phyloP scores from a whole-genome alignment of 495 filamentous ascomycete genomes.

The Cryomyces minteri region DNA sequence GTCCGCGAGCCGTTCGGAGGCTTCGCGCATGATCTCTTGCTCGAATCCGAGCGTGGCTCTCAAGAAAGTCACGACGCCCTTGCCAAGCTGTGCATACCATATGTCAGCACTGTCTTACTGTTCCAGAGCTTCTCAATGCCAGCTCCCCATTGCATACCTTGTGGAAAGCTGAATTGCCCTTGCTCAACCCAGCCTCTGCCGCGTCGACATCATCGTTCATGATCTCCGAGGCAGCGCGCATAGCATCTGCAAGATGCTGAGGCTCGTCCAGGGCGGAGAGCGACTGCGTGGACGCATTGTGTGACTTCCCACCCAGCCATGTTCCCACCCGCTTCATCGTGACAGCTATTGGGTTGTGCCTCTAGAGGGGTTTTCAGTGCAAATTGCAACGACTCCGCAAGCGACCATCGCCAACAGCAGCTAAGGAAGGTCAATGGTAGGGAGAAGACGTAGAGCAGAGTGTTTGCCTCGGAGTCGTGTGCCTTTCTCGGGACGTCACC shows the following conservation, averaged over 20 bases:
- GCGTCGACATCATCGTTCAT: constrained; percentile 88
- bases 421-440: too few species aligned
- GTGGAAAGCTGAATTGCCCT: constrained; percentile 77
- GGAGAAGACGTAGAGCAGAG: too few species aligned
- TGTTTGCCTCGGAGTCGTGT: too few species aligned
- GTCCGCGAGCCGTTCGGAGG: constrained; percentile 49
- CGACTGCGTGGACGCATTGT: constrained; percentile 32
- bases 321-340: constrained; percentile 22
- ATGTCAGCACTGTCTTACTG: constrained; percentile 11
- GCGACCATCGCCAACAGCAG: too few species aligned
- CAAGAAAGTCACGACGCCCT: constrained; percentile 69
- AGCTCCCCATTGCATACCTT: constrained; percentile 4
- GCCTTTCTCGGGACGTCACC: too few species aligned
- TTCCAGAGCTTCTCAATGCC: background rate
- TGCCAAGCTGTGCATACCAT: constrained; percentile 31
- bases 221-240: constrained; percentile 36
- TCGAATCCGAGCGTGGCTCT: constrained; percentile 81
- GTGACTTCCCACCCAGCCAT: constrained; percentile 37
- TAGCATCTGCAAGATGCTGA: constrained; percentile 32
- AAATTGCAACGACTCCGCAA: too few species aligned
- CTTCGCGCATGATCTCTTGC: constrained; percentile 83
- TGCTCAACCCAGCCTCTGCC: constrained; percentile 55
- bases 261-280: constrained; percentile 39
- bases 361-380: background rate
- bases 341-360: background rate